These are phyloP conservation scores for Trypanosoma platydactyli DNA, from an alignment of 208 protist genomes.

Conservation along the genomic window DNA sequence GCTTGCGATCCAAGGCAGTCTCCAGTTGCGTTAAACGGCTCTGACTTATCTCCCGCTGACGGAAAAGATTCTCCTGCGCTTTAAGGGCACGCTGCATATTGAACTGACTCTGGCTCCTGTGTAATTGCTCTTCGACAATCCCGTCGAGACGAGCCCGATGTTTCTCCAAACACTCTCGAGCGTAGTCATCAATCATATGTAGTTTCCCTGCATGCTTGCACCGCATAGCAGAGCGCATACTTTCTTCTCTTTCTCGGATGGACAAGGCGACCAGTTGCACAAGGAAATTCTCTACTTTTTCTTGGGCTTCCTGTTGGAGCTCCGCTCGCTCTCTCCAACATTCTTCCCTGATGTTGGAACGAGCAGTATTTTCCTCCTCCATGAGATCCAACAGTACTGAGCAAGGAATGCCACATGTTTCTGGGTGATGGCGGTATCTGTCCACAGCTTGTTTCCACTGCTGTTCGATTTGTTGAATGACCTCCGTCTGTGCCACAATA, in stretches of 20 bases:
- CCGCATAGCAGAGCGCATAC: not conserved
- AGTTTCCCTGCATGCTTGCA: not conserved
- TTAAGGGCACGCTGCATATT: not conserved
- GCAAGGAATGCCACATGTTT: not conserved
- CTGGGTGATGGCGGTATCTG: not conserved
- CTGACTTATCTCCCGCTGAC: not conserved
- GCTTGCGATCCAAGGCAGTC: not conserved
- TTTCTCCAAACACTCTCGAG: conserved; percentile 4
- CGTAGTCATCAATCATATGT: conserved; percentile 14
- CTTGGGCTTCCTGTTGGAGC: conserved; percentile 10
- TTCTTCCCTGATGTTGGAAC: conserved; percentile 10
- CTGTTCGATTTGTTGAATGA: conserved; percentile 5
- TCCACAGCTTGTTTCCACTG: conserved; percentile 9
- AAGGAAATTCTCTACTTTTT: conserved; percentile 8
- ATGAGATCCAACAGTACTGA: conserved; percentile 15
- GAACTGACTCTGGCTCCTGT: not conserved
- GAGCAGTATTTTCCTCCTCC: conserved; percentile 23
- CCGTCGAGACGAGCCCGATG: conserved; percentile 18
- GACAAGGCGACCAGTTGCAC: conserved; percentile 3
- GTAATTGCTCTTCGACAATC: conserved; percentile 15
- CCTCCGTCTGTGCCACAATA: conserved; percentile 9
- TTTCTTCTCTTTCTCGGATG: conserved; percentile 4
- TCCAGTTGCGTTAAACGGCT: not conserved
- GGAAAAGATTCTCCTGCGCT: conserved; percentile 12
- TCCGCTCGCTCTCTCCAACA: conserved; percentile 15